Evolutionary conservation across 148 eudicot genomes (phyloP).

Genomic region (Heliosperma pusillum): DNA sequence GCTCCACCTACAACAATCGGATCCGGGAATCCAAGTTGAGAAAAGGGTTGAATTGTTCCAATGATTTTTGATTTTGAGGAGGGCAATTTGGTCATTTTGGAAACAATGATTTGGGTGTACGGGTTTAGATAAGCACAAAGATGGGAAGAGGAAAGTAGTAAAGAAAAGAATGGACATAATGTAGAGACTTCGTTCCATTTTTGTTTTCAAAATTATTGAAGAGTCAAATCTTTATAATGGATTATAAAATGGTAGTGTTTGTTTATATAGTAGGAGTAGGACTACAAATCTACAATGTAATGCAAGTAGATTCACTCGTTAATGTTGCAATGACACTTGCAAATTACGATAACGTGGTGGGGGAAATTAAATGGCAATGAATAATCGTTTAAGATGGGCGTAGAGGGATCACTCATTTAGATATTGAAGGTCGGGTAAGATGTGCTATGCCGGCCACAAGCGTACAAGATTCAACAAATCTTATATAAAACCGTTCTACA

Average conservation of each 20-base stretch:
- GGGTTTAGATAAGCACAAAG: slow-evolving; percentile 20
- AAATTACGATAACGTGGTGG: too few relatives aligned
- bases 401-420: neutral
- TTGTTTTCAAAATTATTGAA: neutral
- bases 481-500: too few relatives aligned
- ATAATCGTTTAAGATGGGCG: neutral
- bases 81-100: slow-evolving; percentile 32
- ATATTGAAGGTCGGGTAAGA: neutral
- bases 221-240: neutral
- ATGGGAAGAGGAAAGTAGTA: slow-evolving; percentile 8
- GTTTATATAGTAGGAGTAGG: neutral
- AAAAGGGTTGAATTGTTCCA: slow-evolving; percentile 22
- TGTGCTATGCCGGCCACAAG: too few relatives aligned
- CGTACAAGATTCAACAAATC: too few relatives aligned
- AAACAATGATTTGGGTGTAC: slow-evolving; percentile 31
- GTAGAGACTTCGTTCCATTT: neutral
- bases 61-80: slow-evolving; percentile 33
- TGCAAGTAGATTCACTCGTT: too few relatives aligned
- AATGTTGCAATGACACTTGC: too few relatives aligned
- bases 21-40: slow-evolving; percentile 35
- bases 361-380: neutral
- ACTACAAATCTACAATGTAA: neutral
- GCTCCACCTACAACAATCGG: slow-evolving; percentile 44
- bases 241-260: neutral
- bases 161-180: neutral